phyloP scores from a whole-genome alignment of 75 land plant species.

The Sequoia sempervirens region DNA sequence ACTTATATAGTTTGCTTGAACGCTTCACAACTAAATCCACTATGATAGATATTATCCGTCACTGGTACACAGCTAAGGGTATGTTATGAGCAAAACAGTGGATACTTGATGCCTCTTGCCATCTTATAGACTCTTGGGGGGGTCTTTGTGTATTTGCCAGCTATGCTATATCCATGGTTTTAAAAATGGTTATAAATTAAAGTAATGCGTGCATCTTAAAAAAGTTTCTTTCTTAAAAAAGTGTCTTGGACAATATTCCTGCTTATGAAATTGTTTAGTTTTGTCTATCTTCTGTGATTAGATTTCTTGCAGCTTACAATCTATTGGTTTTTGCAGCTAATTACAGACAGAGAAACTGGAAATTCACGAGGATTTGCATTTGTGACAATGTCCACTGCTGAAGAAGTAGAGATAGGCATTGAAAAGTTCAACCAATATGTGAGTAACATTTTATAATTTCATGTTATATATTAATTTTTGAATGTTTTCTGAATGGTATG shows the following conservation, averaged over 20 bases:
- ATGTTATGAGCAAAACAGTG: too few relatives aligned
- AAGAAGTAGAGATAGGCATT: constrained; percentile 71
- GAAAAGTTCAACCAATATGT: constrained; percentile 67
- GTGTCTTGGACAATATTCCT: background rate
- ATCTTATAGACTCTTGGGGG: too few relatives aligned
- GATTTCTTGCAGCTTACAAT: background rate
- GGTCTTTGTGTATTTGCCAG: too few relatives aligned
- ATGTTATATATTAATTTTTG: background rate
- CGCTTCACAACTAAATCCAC: background rate
- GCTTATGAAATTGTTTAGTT: background rate
- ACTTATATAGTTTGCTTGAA: background rate
- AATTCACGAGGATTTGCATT: constrained; percentile 85
- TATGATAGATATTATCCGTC: background rate
- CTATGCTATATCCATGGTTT: background rate
- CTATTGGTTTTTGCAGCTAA: constrained; percentile 44
- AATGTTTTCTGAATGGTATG: background rate
- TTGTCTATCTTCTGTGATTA: background rate
- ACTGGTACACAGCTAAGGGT: too few relatives aligned
- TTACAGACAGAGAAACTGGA: constrained; percentile 69
- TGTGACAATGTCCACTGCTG: constrained; percentile 77
- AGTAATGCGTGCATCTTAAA: too few relatives aligned
- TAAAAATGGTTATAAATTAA: background rate
- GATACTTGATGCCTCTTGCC: too few relatives aligned
- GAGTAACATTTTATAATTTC: constrained; percentile 20
- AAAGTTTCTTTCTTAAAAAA: too few relatives aligned